A percentile compares a stretch with the other conserved stretches of the same genome.
phyloP scores from a whole-genome alignment of 2,329 filamentous ascomycete genomes.

The Penicillium aurantiogriseum region DNA sequence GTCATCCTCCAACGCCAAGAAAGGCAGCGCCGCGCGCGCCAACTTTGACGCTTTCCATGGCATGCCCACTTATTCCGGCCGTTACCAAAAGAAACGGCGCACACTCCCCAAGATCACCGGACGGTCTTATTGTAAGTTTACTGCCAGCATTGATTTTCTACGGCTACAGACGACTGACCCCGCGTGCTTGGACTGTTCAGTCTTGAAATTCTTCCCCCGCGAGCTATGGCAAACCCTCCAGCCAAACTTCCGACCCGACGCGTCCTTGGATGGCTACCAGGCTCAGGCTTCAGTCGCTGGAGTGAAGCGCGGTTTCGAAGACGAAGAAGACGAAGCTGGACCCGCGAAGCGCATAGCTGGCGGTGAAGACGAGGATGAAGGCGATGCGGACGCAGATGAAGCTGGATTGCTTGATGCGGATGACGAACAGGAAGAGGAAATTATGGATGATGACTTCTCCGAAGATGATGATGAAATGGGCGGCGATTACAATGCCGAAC shows the following conservation, averaged over 20 bases:
- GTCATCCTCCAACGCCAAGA: slow-evolving; percentile 41
- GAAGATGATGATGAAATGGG: slow-evolving; percentile 59
- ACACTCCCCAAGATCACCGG: slow-evolving; percentile 55
- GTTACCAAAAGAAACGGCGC: slow-evolving; percentile 57
- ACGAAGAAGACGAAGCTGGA: slow-evolving; percentile 45
- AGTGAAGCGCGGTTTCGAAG: slow-evolving; percentile 44
- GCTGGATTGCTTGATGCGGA: slow-evolving; percentile 36
- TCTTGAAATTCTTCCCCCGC: slow-evolving; percentile 57
- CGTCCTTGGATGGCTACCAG: slow-evolving; percentile 31
- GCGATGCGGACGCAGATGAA: slow-evolving; percentile 32
- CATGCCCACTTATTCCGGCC: slow-evolving; percentile 60
- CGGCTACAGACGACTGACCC: background rate
- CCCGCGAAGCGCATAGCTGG: slow-evolving; percentile 33
- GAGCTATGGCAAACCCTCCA: slow-evolving; percentile 58
- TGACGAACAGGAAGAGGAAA: slow-evolving; percentile 50
- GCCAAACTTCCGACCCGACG: slow-evolving; percentile 41
- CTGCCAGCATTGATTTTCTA: background rate
- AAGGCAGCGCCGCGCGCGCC: slow-evolving; percentile 44
- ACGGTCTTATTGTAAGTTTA: slow-evolving; percentile 53
- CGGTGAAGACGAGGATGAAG: slow-evolving; percentile 33
- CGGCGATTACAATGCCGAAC: slow-evolving; percentile 63
- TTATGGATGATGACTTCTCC: slow-evolving; percentile 59
- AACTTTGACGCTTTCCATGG: slow-evolving; percentile 62
- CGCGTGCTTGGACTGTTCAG: slow-evolving; percentile 31
- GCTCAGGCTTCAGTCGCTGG: slow-evolving; percentile 18